Base-by-base conservation (phyloP, 1,284 basidiomycete species). In the Stereum hirsutum region DNA sequence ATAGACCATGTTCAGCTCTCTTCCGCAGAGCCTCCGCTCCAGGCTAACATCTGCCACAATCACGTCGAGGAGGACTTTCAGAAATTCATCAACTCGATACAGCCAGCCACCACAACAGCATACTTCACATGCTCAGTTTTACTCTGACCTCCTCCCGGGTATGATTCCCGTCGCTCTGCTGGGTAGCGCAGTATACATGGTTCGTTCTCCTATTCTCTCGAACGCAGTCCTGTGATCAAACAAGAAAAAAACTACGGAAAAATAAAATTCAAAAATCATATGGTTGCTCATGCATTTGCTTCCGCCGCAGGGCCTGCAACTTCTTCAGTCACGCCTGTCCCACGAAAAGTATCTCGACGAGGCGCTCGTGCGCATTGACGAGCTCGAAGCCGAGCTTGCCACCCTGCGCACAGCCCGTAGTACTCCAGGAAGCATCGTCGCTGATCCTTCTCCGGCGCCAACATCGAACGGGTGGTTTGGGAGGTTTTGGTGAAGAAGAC, bases 161-260 rank as follows among this genome's bases (percentile, higher is more conserved):
- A 88, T 88, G 84, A 64, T 87, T 33, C 86, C 85, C 6, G 66
- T 89, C 45, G 77, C 80, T 38, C 63, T 89, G 39, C 67, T 89
- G 21, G 86, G 83, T 12, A 86, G 82, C 44, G 81, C 79, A 8
- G 71, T 89, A 42, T 89, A 85, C 62, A 66, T 87, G 52, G 85
- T 84, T 56, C 47, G 74, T 60, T 21, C 27, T 30, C 43, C 34
- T 38, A 50, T 47, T 32, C 40, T 44, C 45, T 39, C 33, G 28
- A n/a, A n/a, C 28, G 8, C 28, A 8, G 28, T 30, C 28, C 10
- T 30, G 10, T 30, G 10, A 8, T n/a, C 10, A n/a, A 30, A 30
- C 28, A n/a, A 30, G 10, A n/a, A 15, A n/a, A 15, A 26, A 21
- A 11, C 21, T 15, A 21, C 11, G 17, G 20, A 12, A 17, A 11